Evolutionary conservation across 306 rosid genomes (phyloP).

Genomic region (Astragalus glycyphyllos): DNA sequence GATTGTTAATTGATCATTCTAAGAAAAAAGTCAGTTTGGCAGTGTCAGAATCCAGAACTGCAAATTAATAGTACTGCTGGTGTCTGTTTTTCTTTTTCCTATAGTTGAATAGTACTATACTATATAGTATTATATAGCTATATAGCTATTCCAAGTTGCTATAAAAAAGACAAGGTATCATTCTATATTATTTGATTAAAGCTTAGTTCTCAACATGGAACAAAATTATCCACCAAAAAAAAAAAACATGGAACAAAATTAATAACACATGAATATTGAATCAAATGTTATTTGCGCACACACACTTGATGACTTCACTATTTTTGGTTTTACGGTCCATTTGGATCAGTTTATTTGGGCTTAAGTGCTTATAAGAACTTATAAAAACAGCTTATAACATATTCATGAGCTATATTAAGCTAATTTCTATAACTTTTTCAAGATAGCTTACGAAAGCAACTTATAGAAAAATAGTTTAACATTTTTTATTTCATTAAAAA

Average conservation of each 20-base stretch:
- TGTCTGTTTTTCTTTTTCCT: conserved; percentile 38
- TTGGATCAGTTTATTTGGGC: too few relatives aligned
- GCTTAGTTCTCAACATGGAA: conserved; percentile 40
- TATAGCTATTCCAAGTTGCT: conserved; percentile 41
- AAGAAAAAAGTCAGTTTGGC: conserved; percentile 54
- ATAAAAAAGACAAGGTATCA: conserved; percentile 47
- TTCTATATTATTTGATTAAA: conserved; percentile 27
- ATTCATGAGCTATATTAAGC: too few relatives aligned
- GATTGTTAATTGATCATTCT: conserved; percentile 50
- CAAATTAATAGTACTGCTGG: conserved; percentile 34
- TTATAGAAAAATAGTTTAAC: too few relatives aligned
- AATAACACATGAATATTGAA: conserved; percentile 5
- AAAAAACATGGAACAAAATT: conserved; percentile 40
- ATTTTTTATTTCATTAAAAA: too few relatives aligned
- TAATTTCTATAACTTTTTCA: too few relatives aligned
- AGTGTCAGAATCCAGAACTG: conserved; percentile 52
- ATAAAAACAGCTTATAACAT: too few relatives aligned
- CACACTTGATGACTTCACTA: conserved; percentile 12
- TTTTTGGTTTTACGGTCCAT: neutral
- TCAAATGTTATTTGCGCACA: conserved; percentile 8
- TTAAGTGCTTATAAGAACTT: too few relatives aligned
- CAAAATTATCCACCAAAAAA: too few relatives aligned
- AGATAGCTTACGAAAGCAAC: too few relatives aligned
- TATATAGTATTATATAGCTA: neutral
- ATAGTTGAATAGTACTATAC: conserved; percentile 11